Conservation (phyloP, 1,284 basidiomycete genomes). For the Apiotrichum veenhuisii region DNA sequence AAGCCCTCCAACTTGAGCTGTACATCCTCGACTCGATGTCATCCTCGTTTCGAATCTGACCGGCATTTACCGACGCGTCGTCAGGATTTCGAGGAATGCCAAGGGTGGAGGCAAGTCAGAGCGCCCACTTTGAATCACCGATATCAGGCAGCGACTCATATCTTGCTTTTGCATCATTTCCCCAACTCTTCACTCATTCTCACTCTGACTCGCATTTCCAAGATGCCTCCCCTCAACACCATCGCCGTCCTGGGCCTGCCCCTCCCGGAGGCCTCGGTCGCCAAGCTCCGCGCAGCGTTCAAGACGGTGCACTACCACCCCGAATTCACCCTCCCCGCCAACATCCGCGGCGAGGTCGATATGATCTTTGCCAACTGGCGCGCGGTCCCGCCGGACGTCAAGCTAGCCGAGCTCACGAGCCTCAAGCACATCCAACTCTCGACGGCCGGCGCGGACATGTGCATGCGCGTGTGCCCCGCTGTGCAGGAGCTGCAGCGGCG, state of each 20-base stretch:
- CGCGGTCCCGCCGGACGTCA: conserved; percentile 8
- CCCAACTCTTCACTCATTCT: background rate
- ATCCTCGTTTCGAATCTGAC: too few relatives aligned
- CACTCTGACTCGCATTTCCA: too few relatives aligned
- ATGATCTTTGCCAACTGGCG: conserved; percentile 12
- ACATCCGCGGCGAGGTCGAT: conserved; percentile 4
- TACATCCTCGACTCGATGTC: too few relatives aligned
- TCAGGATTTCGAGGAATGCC: too few relatives aligned
- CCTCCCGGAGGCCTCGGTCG: conserved; percentile 23
- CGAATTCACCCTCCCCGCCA: background rate
- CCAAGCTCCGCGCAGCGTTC: conserved; percentile 30
- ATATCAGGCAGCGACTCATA: too few relatives aligned
- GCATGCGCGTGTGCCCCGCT: conserved; percentile 14
- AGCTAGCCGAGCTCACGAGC: conserved; percentile 25
- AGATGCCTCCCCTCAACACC: conserved; percentile 5
- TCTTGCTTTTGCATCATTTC: background rate
- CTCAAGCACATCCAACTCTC: conserved; percentile 38
- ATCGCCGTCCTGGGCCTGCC: conserved; percentile 16
- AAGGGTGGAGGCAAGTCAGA: too few relatives aligned
- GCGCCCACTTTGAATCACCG: too few relatives aligned
- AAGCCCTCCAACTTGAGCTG: too few relatives aligned
- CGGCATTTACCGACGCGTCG: too few relatives aligned
- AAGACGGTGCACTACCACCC: conserved; percentile 35
- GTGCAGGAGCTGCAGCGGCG: conserved; percentile 14
- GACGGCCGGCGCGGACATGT: conserved; percentile 35